Percentiles rank a stretch among this genome's conserved stretches.
Conservation (phyloP, 2,329 filamentous ascomycete genomes). For the Whalleya microplaca region DNA sequence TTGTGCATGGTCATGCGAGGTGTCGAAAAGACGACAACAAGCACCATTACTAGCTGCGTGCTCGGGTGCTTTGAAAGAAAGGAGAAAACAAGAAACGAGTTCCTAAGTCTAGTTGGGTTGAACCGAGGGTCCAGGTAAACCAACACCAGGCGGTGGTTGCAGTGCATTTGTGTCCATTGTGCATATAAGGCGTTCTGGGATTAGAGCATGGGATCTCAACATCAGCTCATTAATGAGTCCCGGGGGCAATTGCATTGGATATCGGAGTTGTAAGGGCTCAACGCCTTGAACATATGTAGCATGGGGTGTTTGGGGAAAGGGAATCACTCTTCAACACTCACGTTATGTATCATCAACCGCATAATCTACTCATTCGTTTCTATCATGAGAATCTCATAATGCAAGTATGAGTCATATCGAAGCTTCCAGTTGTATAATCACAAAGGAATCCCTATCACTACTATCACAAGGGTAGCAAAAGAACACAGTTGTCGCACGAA, state of each 20-base stretch:
- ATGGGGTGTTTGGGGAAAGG: conserved; percentile 13
- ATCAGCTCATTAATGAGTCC: conserved; percentile 30
- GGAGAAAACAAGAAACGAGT: conserved; percentile 94
- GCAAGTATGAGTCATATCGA: background rate
- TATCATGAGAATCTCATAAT: background rate
- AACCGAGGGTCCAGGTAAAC: conserved; percentile 41
- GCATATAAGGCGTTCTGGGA: conserved; percentile 25
- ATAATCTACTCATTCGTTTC: conserved; percentile 3
- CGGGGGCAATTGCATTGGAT: conserved; percentile 18
- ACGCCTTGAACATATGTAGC: conserved; percentile 26
- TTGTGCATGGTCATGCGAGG: conserved; percentile 99
- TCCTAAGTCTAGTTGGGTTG: conserved; percentile 78
- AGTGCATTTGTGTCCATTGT: conserved; percentile 2
- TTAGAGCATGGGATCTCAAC: conserved; percentile 35
- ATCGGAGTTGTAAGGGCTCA: conserved; percentile 24
- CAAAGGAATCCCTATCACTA: no score
- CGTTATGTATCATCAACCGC: conserved; percentile 21
- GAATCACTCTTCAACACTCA: conserved; percentile 22
- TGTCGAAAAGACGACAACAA: conserved; percentile 87
- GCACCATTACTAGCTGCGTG: conserved; percentile 95
- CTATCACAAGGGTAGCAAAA: no score
- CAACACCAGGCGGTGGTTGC: background rate
- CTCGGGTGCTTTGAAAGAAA: conserved; percentile 93
- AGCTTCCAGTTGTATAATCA: no score
- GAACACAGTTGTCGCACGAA: no score